Percentiles rank a stretch among this genome's conserved stretches.
phyloP scores from a whole-genome alignment of 352 stramenopile genomes.

The Globisporangium apiculatum region DNA sequence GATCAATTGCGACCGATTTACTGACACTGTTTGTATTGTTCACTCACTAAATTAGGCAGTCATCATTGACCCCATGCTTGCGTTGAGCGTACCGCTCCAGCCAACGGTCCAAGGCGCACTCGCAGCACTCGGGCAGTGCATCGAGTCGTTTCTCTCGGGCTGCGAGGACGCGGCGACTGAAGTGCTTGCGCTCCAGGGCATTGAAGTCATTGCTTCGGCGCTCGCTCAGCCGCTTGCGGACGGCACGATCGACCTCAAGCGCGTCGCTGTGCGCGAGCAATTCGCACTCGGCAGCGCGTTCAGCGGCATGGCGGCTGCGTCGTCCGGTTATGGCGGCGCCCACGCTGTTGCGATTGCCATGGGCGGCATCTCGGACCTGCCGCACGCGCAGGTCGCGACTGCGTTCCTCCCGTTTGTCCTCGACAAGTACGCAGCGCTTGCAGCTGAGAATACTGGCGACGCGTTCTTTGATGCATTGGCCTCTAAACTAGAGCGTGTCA shows the following conservation, averaged over 20 bases:
- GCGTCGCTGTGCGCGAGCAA: slow-evolving; percentile 37
- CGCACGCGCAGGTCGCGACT: slow-evolving; percentile 47
- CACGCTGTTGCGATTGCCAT: slow-evolving; percentile 57
- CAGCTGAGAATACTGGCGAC: slow-evolving; percentile 54
- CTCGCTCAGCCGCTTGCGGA: slow-evolving; percentile 49
- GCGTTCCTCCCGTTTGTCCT: slow-evolving; percentile 69
- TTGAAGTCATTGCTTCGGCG: slow-evolving; percentile 44
- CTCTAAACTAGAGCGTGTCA: slow-evolving; percentile 39
- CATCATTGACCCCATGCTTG: slow-evolving; percentile 60
- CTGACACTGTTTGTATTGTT: slow-evolving; percentile 1
- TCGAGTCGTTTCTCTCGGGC: slow-evolving; percentile 66
- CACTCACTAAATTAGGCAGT: slow-evolving; percentile 25
- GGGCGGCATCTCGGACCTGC: slow-evolving; percentile 60
- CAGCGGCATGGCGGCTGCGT: slow-evolving; percentile 44
- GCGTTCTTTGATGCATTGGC: slow-evolving; percentile 55
- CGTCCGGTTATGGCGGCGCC: slow-evolving; percentile 41
- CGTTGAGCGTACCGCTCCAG: slow-evolving; percentile 47
- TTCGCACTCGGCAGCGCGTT: slow-evolving; percentile 49
- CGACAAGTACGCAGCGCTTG: slow-evolving; percentile 40
- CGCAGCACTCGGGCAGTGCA: slow-evolving; percentile 58
- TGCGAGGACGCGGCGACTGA: slow-evolving; percentile 32
- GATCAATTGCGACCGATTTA: background rate
- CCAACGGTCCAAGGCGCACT: slow-evolving; percentile 52
- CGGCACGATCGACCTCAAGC: slow-evolving; percentile 59
- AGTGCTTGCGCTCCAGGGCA: slow-evolving; percentile 44